Evolutionary conservation across 768 basidiomycete genomes (phyloP).

Genomic region (Cystofilobasidium capitatum): DNA sequence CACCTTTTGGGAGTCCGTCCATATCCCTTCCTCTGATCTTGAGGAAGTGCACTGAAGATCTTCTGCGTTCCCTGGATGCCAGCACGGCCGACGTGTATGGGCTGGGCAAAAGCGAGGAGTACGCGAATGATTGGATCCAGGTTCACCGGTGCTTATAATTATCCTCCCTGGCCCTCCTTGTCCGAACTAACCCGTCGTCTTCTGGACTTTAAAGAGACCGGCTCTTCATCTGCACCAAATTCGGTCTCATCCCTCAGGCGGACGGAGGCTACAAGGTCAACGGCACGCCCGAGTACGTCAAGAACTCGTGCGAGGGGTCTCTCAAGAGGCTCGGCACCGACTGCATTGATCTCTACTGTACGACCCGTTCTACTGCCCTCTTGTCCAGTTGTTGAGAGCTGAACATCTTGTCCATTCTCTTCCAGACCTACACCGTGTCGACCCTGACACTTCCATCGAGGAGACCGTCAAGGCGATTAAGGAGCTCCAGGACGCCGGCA

Average conservation of each 20-base stretch:
- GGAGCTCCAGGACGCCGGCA: slow-evolving; percentile 41
- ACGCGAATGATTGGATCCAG: not conserved
- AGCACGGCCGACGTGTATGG: slow-evolving; percentile 9
- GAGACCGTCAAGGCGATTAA: slow-evolving; percentile 48
- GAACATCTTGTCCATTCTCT: not conserved
- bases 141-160: not conserved
- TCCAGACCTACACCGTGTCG: slow-evolving; percentile 34
- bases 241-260: slow-evolving; percentile 17
- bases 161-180: too few relatives aligned
- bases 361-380: not conserved
- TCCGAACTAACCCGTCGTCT: too few relatives aligned
- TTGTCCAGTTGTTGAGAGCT: not conserved
- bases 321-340: slow-evolving; percentile 3
- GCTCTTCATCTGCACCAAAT: slow-evolving; percentile 33
- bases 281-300: slow-evolving; percentile 14
- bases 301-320: slow-evolving; percentile 2
- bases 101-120: not conserved
- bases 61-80: not conserved
- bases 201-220: too few relatives aligned
- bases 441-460: slow-evolving; percentile 32
- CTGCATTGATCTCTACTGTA: slow-evolving; percentile 10
- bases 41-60: too few relatives aligned
- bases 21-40: too few relatives aligned
- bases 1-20: too few relatives aligned
- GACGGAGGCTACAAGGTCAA: not conserved